Evolutionary conservation across 352 stramenopile genomes (phyloP).

Genomic region (Phytophthora hybrid): DNA sequence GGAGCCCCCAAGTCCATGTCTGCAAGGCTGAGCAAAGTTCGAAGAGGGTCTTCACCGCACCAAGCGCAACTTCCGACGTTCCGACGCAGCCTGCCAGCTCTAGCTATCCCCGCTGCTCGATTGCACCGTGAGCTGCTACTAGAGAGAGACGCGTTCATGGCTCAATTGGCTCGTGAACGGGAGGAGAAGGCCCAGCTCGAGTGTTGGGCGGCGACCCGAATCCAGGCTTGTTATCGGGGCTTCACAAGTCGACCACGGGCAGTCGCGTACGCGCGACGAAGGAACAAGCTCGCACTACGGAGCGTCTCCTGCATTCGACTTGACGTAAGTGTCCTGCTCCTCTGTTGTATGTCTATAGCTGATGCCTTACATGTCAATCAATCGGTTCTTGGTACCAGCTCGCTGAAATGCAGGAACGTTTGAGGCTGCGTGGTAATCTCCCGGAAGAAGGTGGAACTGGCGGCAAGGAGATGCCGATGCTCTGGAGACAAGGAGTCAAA

Average conservation of each 20-base stretch:
- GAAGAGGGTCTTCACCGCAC: slow-evolving; percentile 37
- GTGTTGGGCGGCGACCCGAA: slow-evolving; percentile 68
- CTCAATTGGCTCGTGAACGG: slow-evolving; percentile 57
- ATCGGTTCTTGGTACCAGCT: slow-evolving; percentile 40
- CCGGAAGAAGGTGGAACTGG: slow-evolving; percentile 5
- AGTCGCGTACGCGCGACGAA: slow-evolving; percentile 51
- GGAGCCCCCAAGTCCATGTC: slow-evolving; percentile 43
- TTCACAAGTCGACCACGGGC: slow-evolving; percentile 53
- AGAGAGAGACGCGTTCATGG: slow-evolving; percentile 72
- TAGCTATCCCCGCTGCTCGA: slow-evolving; percentile 55
- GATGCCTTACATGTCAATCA: neutral
- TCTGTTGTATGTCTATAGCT: neutral
- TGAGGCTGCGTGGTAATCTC: slow-evolving; percentile 33
- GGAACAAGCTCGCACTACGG: slow-evolving; percentile 27
- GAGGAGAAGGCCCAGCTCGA: slow-evolving; percentile 59
- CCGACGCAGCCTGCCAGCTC: slow-evolving; percentile 56
- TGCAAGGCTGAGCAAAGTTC: slow-evolving; percentile 43
- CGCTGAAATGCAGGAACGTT: slow-evolving; percentile 52
- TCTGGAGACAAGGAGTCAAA: slow-evolving; percentile 64
- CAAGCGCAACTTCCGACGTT: slow-evolving; percentile 61
- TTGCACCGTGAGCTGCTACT: slow-evolving; percentile 63
- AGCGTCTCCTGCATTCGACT: slow-evolving; percentile 31
- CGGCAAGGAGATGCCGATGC: slow-evolving; percentile 15
- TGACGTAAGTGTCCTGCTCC: slow-evolving; percentile 15
- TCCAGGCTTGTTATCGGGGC: slow-evolving; percentile 70